Base-by-base conservation (phyloP, 2,329 filamentous ascomycete genomes). In the Cercospora brassicicola region DNA sequence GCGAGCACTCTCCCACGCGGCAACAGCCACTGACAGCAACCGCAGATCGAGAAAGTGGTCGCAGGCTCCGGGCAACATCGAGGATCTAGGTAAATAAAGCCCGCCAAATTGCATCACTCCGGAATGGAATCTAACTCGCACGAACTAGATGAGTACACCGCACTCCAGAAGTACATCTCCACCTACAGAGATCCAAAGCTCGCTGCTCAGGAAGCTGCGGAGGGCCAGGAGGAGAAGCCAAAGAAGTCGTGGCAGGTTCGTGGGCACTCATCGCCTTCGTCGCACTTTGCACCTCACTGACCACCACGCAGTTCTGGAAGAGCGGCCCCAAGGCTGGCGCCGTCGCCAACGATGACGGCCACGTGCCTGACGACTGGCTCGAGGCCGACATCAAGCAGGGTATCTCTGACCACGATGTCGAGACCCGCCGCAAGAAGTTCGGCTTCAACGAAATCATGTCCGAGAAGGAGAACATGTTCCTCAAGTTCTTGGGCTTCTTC, bases 401-500 rank as follows among this genome's bases (percentile, higher is more conserved):
- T 85, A 84, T 92, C 67, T 82, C 82, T 68, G 77, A 79, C 65
- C 71, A 77, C 69, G 88, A 91, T 69, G 86, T 91, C 64, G 89
- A 91, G 76, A 76, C 76, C 62, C 87, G 90, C 75, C 85, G 90
- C 74, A 90, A 87, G 82, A 85, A 85, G 75, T 85, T 84, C 73
- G 90, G 90, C 69, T 91, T 81, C 83, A 92, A 92, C 82, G 90
- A 92, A 79, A 83, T 92, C 78, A 84, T 85, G 31, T 87, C 89
- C 33, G 90, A 92, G 83, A 91, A 91, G 84, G 88, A 89, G 82
- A 92, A 91, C 83, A 82, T 91, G 83, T 85, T 91, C 79, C 79
- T 90, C 78, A 89, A 92, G 82, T 92, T 92, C 82, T 81, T 92
- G 74, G 85, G 87, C 78, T 92, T 90, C 83, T 92, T 92, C 86